phyloP scores from a whole-genome alignment of 805 yeast genomes.

The Myxozyma udenii region DNA sequence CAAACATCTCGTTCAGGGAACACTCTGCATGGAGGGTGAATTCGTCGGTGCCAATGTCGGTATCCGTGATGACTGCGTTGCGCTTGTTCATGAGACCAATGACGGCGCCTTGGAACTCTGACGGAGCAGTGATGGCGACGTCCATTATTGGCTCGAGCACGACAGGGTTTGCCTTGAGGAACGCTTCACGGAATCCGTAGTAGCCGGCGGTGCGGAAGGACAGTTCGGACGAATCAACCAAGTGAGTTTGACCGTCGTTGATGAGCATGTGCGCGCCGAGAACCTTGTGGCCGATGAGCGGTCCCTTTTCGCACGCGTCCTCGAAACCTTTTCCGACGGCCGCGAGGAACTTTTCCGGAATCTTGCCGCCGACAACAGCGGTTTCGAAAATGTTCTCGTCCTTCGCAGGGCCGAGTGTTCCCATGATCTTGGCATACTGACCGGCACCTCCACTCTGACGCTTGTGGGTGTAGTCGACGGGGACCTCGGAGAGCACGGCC shows the following conservation, averaged over 20 bases:
- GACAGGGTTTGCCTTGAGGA: slow-evolving; percentile 77
- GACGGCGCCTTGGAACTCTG: slow-evolving; percentile 91
- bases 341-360: slow-evolving; percentile 87
- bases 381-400: slow-evolving; percentile 71
- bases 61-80: slow-evolving; percentile 87
- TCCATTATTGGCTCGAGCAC: slow-evolving; percentile 95
- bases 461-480: slow-evolving; percentile 92
- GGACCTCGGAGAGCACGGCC: slow-evolving; percentile 67
- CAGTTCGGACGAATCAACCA: slow-evolving; percentile 94
- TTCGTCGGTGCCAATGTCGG: slow-evolving; percentile 92
- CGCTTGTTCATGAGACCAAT: slow-evolving; percentile 89
- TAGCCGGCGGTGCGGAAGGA: slow-evolving; percentile 91
- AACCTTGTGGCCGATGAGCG: slow-evolving; percentile 90
- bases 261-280: slow-evolving; percentile 89
- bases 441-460: slow-evolving; percentile 99
- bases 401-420: slow-evolving; percentile 52
- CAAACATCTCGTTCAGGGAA: slow-evolving; percentile 94
- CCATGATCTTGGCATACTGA: slow-evolving; percentile 96
- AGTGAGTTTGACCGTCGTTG: slow-evolving; percentile 96
- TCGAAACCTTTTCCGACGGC: slow-evolving; percentile 92
- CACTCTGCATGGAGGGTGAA: slow-evolving; percentile 92
- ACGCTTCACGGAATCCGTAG: slow-evolving; percentile 89
- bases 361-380: slow-evolving; percentile 93
- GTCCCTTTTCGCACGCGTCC: slow-evolving; percentile 93
- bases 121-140: slow-evolving; percentile 89